Percentiles rank a stretch among this genome's conserved stretches.
phyloP scores from a whole-genome alignment of 2,329 filamentous ascomycete species.

The Calonectria crousiana region DNA sequence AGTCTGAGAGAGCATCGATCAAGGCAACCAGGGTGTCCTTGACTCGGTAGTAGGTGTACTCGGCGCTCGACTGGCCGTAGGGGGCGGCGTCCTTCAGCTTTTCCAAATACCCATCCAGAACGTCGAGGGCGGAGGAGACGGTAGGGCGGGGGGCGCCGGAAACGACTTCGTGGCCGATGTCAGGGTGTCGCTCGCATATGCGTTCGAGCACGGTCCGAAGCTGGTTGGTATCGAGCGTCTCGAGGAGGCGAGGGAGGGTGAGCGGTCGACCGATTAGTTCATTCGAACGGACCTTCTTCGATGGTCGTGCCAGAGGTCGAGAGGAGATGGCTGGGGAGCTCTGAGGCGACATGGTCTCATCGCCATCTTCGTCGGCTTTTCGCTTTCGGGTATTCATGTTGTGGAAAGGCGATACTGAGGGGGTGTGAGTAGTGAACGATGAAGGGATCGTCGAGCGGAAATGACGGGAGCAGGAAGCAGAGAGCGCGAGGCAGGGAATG shows the following conservation, averaged over 20 bases:
- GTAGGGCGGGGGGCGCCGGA: conserved; percentile 88
- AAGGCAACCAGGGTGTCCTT: conserved; percentile 83
- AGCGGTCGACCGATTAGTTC: conserved; percentile 74
- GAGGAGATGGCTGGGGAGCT: conserved; percentile 82
- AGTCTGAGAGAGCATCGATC: conserved; percentile 91
- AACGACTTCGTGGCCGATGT: conserved; percentile 87
- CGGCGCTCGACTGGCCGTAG: conserved; percentile 85
- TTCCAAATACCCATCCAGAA: conserved; percentile 85
- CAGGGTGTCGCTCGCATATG: conserved; percentile 90
- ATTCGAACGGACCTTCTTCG: conserved; percentile 72
- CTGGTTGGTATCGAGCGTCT: conserved; percentile 89
- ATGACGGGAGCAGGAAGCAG: neutral
- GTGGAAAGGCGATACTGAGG: conserved; percentile 59
- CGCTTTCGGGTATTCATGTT: conserved; percentile 77
- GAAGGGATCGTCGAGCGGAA: neutral
- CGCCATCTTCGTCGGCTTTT: conserved; percentile 84
- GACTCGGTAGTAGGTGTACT: conserved; percentile 96
- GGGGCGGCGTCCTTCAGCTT: conserved; percentile 85
- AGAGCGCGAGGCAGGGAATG: neutral
- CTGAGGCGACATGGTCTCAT: conserved; percentile 91
- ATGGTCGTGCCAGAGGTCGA: conserved; percentile 74
- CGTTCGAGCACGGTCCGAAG: conserved; percentile 88
- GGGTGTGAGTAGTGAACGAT: conserved; percentile 41
- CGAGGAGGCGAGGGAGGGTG: conserved; percentile 79
- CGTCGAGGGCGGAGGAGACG: conserved; percentile 81